These are phyloP conservation scores for Rhynchospora tenuis DNA, from an alignment of 176 grass and related monocot species.

Conservation along the genomic window DNA sequence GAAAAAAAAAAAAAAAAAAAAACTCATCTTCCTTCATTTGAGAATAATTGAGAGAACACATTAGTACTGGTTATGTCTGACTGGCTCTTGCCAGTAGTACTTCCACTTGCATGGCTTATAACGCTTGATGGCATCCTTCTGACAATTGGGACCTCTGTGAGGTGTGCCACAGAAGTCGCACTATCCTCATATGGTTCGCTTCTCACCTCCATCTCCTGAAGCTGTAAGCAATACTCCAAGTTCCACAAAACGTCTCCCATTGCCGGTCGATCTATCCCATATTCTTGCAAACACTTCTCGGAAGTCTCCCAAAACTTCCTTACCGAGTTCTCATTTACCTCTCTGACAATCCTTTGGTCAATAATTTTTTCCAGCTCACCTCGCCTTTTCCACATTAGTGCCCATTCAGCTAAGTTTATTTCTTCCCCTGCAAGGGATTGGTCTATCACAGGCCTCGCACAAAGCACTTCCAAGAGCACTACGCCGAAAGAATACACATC, in stretches of 20 bases:
- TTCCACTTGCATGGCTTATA: conserved; percentile 4
- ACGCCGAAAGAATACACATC: conserved; percentile 55
- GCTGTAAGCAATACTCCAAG: conserved; percentile 59
- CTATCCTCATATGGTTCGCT: conserved; percentile 57
- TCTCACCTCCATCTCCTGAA: conserved; percentile 43
- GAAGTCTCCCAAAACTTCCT: conserved; percentile 54
- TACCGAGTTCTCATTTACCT: conserved; percentile 47
- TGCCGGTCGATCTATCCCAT: conserved; percentile 44
- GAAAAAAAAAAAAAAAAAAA: not conserved
- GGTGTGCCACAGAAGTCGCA: conserved; percentile 25
- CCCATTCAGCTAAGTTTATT: conserved; percentile 54
- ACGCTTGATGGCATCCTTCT: conserved; percentile 32
- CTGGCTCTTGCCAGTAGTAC: not conserved
- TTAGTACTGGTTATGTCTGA: conserved; percentile 16
- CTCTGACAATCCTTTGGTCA: conserved; percentile 34
- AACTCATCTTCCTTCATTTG: conserved; percentile 44
- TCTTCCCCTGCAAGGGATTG: conserved; percentile 23
- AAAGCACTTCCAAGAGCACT: conserved; percentile 40
- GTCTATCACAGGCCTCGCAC: conserved; percentile 37
- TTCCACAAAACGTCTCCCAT: conserved; percentile 74
- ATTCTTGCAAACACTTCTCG: conserved; percentile 47
- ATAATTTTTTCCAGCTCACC: conserved; percentile 31
- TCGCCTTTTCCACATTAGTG: conserved; percentile 18
- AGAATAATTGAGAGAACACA: conserved; percentile 45
- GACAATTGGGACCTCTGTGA: conserved; percentile 33